These are phyloP conservation scores for Apophysomyces ossiformis DNA, from an alignment of 371 early-diverging fungal genomes.

Conservation along the genomic window DNA sequence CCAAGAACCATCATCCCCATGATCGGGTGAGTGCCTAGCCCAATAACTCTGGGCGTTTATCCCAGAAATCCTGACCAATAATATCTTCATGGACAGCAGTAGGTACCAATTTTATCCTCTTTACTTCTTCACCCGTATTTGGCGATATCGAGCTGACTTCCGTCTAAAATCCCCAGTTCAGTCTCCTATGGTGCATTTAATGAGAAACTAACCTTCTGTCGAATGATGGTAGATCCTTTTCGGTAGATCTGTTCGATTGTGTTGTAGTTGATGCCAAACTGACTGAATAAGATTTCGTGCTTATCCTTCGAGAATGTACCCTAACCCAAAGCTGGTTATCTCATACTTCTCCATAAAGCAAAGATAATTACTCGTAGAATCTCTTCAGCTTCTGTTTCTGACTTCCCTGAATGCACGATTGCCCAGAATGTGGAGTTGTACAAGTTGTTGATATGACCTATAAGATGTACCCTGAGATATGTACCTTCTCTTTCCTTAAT, in stretches of 20 bases:
- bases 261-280: conserved; percentile 90
- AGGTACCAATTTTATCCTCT: conserved; percentile 44
- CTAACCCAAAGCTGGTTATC: conserved; percentile 38
- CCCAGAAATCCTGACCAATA: conserved; percentile 90
- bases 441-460: conserved; percentile 84
- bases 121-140: conserved; percentile 34
- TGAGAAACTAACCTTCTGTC: conserved; percentile 51
- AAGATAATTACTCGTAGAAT: conserved; percentile 57
- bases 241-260: conserved; percentile 77
- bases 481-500: not conserved
- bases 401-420: conserved; percentile 75
- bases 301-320: conserved; percentile 86
- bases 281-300: conserved; percentile 86
- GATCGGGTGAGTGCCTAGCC: not conserved
- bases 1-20: not conserved
- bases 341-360: not conserved
- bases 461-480: not conserved
- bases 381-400: conserved; percentile 73
- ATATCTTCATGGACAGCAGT: conserved; percentile 79
- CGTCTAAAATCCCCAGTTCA: conserved; percentile 21
- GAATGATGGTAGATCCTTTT: conserved; percentile 85
- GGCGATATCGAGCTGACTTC: conserved; percentile 44
- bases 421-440: conserved; percentile 96
- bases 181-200: not conserved
- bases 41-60: conserved; percentile 38